Conservation (phyloP, 2,329 filamentous ascomycete species). For the Phoma sp. region DNA sequence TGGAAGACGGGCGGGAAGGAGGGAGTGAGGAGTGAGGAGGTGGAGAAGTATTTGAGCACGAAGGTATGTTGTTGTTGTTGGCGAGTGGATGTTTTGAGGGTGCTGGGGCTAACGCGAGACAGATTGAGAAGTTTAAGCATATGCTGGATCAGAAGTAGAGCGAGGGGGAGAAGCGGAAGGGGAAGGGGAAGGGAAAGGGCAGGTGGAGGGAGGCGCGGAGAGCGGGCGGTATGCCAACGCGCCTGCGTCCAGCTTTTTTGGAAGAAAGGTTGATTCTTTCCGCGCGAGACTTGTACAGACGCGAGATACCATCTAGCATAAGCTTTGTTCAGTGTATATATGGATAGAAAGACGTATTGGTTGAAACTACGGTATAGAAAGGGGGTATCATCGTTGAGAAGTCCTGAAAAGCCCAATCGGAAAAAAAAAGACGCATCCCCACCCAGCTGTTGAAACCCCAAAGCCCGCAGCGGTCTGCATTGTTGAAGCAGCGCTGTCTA, state of each 20-base stretch:
- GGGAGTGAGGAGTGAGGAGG: slow-evolving; percentile 84
- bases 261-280: no score
- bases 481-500: slow-evolving; percentile 34
- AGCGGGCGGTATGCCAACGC: no score
- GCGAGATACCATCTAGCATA: no score
- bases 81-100: neutral
- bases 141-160: slow-evolving; percentile 49
- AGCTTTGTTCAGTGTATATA: no score
- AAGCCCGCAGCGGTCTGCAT: slow-evolving; percentile 15
- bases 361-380: slow-evolving; percentile 10
- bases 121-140: slow-evolving; percentile 62
- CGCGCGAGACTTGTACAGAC: no score
- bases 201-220: no score
- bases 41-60: slow-evolving; percentile 91
- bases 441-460: slow-evolving; percentile 31
- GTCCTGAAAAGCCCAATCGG: neutral
- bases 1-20: slow-evolving; percentile 81
- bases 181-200: no score
- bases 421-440: neutral
- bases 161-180: neutral
- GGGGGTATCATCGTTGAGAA: slow-evolving; percentile 48
- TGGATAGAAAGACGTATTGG: no score
- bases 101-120: neutral
- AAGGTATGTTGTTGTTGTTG: slow-evolving; percentile 67
- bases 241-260: no score